phyloP scores from a whole-genome alignment of 305 asterid species.

The Ilex paraguariensis region DNA sequence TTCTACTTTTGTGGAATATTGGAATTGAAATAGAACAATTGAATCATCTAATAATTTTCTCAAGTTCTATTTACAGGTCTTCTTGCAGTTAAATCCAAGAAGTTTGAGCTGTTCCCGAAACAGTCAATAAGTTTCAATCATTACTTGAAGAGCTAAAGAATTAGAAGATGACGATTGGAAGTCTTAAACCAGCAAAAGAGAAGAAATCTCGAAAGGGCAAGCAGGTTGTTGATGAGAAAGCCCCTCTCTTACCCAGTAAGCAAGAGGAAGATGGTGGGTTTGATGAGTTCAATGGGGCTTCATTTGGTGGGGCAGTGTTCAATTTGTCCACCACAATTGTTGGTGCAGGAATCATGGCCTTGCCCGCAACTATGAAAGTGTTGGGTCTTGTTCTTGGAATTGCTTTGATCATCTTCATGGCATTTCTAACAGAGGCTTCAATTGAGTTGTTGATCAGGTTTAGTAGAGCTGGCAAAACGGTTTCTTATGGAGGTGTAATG shows the following conservation, averaged over 20 bases:
- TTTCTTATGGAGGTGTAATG: constrained; percentile 91
- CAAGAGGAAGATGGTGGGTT: constrained; percentile 51
- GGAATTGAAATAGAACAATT: neutral
- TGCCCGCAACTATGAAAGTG: constrained; percentile 96
- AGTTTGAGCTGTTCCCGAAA: neutral
- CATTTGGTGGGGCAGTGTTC: constrained; percentile 95
- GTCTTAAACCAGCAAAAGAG: constrained; percentile 33
- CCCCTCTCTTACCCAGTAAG: constrained; percentile 76
- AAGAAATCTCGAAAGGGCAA: constrained; percentile 59
- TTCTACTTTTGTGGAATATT: no score
- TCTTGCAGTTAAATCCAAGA: constrained; percentile 12
- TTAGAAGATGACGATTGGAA: constrained; percentile 53
- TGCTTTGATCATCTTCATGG: constrained; percentile 73
- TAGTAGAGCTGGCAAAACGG: constrained; percentile 70
- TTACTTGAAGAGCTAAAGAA: constrained; percentile 10
- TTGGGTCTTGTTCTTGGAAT: constrained; percentile 86
- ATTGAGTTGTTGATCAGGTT: constrained; percentile 80
- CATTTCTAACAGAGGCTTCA: constrained; percentile 88
- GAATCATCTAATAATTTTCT: neutral
- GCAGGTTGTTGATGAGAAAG: constrained; percentile 50
- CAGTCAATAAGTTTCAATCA: constrained; percentile 1
- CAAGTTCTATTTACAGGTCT: constrained; percentile 24
- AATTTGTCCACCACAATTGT: constrained; percentile 93
- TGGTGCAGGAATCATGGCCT: constrained; percentile 99
- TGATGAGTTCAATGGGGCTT: constrained; percentile 95